Percentiles rank a stretch among this genome's conserved stretches.
Evolutionary conservation across 2,329 filamentous ascomycete genomes (phyloP).

Genomic region (Scytalidium sp.): DNA sequence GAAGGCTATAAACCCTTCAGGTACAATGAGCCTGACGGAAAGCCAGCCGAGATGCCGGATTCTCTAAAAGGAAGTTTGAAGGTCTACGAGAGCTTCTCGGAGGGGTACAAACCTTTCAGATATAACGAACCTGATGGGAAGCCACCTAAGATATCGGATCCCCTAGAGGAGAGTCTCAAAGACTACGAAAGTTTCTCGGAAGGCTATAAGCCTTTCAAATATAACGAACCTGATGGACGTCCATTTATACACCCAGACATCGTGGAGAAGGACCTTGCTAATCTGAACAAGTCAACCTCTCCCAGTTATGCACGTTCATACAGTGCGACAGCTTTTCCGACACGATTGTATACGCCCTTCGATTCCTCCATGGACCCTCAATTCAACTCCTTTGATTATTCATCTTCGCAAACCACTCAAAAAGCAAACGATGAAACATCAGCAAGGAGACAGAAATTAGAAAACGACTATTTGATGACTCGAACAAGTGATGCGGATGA

Average conservation of each 20-base stretch:
- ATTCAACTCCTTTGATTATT: background rate
- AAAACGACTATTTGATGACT: constrained; percentile 17
- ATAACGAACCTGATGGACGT: background rate
- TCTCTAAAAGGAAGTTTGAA: constrained; percentile 32
- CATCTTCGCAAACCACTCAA: constrained; percentile 6
- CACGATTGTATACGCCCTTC: background rate
- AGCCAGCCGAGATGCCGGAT: constrained; percentile 19
- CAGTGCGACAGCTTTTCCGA: background rate
- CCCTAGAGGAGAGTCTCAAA: constrained; percentile 3
- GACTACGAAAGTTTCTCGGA: constrained; percentile 3
- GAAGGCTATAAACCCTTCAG: constrained; percentile 32
- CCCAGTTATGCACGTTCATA: background rate
- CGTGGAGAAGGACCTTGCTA: background rate
- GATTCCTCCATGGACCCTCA: background rate
- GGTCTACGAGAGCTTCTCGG: constrained; percentile 34
- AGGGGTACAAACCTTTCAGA: constrained; percentile 16
- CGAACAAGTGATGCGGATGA: constrained; percentile 7
- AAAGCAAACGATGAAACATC: constrained; percentile 18
- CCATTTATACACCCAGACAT: background rate
- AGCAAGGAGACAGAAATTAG: constrained; percentile 20
- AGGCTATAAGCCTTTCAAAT: background rate
- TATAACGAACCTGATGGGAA: constrained; percentile 22
- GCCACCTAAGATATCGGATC: constrained; percentile 9
- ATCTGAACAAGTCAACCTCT: background rate
- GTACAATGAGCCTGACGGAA: constrained; percentile 37